Base-by-base conservation (phyloP, 305 asterid genomes). In the Solanum hybrid region DNA sequence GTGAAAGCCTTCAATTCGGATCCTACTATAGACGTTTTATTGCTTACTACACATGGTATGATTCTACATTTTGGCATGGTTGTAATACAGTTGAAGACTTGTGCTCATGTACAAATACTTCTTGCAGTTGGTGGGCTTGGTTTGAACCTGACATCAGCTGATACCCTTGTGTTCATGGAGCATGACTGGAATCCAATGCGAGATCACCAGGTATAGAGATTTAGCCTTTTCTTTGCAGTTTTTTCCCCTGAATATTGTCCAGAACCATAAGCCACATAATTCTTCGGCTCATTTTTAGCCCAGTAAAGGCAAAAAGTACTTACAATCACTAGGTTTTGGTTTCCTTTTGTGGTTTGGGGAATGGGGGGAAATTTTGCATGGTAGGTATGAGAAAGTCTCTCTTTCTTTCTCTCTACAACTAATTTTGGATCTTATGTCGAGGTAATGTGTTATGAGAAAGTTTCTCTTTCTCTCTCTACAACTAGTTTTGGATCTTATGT, bases 131-230 rank as follows among this genome's bases (percentile, higher is more conserved):
- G 99, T 92, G 99, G 99, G 86, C 99, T 98, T 92, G 99, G 99
- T 90, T 92, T 98, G 92, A 98, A 98, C 92, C 93, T 98, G 93
- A 96, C 99, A 51, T 98, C 99, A 13, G 99, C 99, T 75, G 99
- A 98, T 94, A 98, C 99, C 89, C 98, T 98, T 86, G 99, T 98
- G 93, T 98, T 98, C 90, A 96, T 96, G 99, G 99, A 98, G 95
- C 99, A 98, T 91, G 99, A 98, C 91, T 96, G 99, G 99, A 98
- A 98, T 96, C 99, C 99, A 88, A 98, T 96, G 99, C 95, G 99
- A 90, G 99, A 98, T 93, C 99, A 95, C 92, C 99, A 98, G 99
- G 99, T 96, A 91, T 85, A 32, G 6, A 84, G 31, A 85, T 29
- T 84, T 72, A 51, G 42, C 42, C 89, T 42, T 32, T 31, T 22